Evolutionary conservation across 169 alveolate species (phyloP), one percentile per base, ranked within the genome.

Genomic region (Plasmodium falciparum): DNA sequence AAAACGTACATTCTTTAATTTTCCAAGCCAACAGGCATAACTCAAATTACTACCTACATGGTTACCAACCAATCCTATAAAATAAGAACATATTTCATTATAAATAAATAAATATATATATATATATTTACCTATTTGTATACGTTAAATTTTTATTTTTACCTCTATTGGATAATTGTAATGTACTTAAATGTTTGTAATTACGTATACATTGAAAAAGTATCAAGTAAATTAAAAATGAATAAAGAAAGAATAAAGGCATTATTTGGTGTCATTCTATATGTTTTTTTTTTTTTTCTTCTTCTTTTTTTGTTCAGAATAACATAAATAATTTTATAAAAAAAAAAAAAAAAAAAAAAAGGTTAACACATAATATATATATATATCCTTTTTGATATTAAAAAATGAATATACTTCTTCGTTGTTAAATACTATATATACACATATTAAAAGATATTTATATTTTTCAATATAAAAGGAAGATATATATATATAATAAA

Each of bases 21-120:
- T 74, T 17, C 12, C 58, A 3, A 83, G 67, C 65, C 78, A 88
- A 73, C 74, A 74, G 71, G 63, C 61, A 59, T 22, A 9, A 33
- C 72, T 66, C 26, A 83, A 70, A 26, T 75, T 83, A 43, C 70
- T 92, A 45, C 91, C 94, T 33, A 33, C 43, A 39, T 73, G 65
- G 13, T 83, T 93, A 73, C 86, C 89, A 11, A 54, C 12, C 1
- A 54, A 24, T n/a, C 49, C 73, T 73, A 72, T 45, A 63, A 61
- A 20, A 20, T 61, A 17, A 15, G 11, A 61, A 20, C 12, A 61
- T 6, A 6, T 20, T 4, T 61, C 43, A 61, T 12, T 20, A 6
- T 20, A 17, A 59, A 59, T 59, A 59, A 13, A 3, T 17, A 59
- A 1, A 33, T 12, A 29, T 3, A 22, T 66, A 39, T 39, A n/a